Evolutionary conservation across 2,329 filamentous ascomycete genomes (phyloP).

Genomic region (Nothopassalora personata): DNA sequence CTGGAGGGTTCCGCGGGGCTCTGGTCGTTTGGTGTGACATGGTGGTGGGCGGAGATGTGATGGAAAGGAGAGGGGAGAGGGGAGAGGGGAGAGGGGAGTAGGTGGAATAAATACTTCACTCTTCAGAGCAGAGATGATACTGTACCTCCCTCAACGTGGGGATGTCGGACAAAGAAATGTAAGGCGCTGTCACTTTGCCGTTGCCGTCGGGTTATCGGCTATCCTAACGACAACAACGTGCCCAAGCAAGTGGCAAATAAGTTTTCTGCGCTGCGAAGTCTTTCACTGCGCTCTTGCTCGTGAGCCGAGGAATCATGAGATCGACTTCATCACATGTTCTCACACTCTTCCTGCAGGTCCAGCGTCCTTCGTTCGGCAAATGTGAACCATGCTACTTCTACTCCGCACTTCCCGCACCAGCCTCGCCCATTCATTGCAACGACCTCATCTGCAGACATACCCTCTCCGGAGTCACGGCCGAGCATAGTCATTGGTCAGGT

Average conservation of each 20-base stretch:
- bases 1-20: slow-evolving; percentile 48
- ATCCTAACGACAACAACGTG: neutral
- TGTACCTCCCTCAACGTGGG: neutral
- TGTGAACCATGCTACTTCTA: too few relatives aligned
- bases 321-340: too few relatives aligned
- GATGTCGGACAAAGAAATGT: neutral
- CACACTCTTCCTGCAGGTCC: too few relatives aligned
- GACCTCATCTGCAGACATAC: neutral
- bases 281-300: too few relatives aligned
- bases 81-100: slow-evolving; percentile 1
- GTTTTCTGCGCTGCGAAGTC: neutral
- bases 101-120: neutral
- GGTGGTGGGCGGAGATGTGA: slow-evolving; percentile 10
- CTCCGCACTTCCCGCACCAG: neutral
- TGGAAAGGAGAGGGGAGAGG: neutral
- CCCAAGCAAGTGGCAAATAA: neutral
- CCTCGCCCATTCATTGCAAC: neutral
- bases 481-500: neutral
- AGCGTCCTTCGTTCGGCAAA: too few relatives aligned
- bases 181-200: neutral
- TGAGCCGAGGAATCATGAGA: too few relatives aligned
- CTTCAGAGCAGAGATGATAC: neutral
- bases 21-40: slow-evolving; percentile 37
- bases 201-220: neutral
- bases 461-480: neutral